phyloP scores from a whole-genome alignment of 495 filamentous ascomycete species.

The Gamarada debralockiae region DNA sequence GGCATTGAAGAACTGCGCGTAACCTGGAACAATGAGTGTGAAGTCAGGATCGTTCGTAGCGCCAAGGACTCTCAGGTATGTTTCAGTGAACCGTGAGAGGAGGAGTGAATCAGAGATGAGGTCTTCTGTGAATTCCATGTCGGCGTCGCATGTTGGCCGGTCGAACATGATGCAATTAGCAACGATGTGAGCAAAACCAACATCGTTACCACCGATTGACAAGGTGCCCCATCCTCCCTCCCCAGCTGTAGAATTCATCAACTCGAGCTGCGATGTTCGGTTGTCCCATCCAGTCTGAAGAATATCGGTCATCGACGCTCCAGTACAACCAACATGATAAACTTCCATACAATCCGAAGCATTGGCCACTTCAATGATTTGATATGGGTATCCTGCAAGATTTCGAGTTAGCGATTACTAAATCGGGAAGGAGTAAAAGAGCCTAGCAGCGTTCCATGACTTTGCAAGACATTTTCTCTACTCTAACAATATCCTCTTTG shows the following conservation, averaged over 20 bases:
- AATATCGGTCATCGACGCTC: no score
- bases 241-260: no score
- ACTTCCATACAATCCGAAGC: constrained; percentile 2
- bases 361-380: constrained; percentile 26
- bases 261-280: no score
- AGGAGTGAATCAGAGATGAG: constrained; percentile 7
- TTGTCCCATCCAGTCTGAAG: no score
- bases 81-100: constrained; percentile 26
- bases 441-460: no score
- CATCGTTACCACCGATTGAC: constrained; percentile 50
- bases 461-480: no score
- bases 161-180: constrained; percentile 43
- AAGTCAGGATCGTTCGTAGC: constrained; percentile 37
- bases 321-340: no score
- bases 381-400: no score
- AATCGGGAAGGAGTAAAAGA: no score
- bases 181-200: constrained; percentile 44
- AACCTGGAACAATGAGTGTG: constrained; percentile 39
- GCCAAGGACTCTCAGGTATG: constrained; percentile 30
- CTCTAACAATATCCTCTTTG: no score
- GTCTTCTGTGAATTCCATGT: constrained; percentile 26
- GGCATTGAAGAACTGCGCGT: constrained; percentile 45
- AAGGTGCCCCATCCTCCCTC: no score
- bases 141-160: constrained; percentile 34
- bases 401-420: no score